Conservation (phyloP, 2,329 filamentous ascomycete species). For the Lecanicillium sp. region DNA sequence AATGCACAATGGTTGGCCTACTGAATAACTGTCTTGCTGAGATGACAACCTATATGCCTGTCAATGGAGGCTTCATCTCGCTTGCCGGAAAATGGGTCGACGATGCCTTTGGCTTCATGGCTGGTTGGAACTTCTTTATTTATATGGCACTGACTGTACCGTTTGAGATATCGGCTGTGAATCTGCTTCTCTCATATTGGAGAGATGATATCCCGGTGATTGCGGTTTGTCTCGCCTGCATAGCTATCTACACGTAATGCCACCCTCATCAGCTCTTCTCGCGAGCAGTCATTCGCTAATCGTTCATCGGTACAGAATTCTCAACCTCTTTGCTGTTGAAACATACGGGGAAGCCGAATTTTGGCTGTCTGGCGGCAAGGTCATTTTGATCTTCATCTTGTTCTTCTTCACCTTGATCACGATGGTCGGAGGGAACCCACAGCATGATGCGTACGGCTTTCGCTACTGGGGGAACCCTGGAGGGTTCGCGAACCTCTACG, state of each 20-base stretch:
- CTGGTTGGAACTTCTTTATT: conserved; percentile 36
- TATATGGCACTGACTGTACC: conserved; percentile 35
- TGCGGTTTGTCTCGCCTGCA: no score
- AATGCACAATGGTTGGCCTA: conserved; percentile 46
- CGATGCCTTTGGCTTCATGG: conserved; percentile 51
- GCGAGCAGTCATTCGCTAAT: no score
- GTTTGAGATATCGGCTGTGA: conserved; percentile 35
- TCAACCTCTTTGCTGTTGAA: conserved; percentile 60
- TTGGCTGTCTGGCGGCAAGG: conserved; percentile 54
- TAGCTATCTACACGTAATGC: no score
- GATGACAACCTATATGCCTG: conserved; percentile 57
- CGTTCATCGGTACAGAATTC: conserved; percentile 44
- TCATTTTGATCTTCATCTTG: conserved; percentile 58
- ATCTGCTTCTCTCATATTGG: conserved; percentile 34
- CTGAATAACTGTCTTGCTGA: conserved; percentile 61
- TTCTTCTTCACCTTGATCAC: conserved; percentile 72
- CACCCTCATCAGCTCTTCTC: no score
- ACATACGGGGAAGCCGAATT: conserved; percentile 69
- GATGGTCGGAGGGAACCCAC: conserved; percentile 71
- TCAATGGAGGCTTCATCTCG: conserved; percentile 56
- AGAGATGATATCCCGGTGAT: conserved; percentile 39
- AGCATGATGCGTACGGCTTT: conserved; percentile 62
- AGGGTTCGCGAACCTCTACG: conserved; percentile 42
- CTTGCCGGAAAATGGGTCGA: conserved; percentile 59
- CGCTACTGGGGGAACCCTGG: conserved; percentile 50